These are phyloP conservation scores for Lachnum nothofagi DNA, from an alignment of 2,329 filamentous ascomycete species.

Conservation along the genomic window DNA sequence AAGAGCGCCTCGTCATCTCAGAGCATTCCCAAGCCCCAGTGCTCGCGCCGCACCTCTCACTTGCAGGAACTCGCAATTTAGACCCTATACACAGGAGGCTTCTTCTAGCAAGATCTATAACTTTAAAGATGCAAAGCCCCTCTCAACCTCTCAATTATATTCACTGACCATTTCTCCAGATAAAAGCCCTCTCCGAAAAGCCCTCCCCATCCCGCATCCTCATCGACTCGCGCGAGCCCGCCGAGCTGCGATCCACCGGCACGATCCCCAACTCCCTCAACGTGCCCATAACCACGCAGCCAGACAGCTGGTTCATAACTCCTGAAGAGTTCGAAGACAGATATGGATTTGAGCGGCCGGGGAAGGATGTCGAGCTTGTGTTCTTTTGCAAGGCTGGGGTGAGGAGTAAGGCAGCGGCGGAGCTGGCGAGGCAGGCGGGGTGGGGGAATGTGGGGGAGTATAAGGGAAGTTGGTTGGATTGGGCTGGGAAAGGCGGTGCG, in stretches of 20 bases:
- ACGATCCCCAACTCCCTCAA: constrained; percentile 77
- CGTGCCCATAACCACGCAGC: constrained; percentile 70
- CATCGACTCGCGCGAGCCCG: constrained; percentile 61
- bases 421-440: constrained; percentile 69
- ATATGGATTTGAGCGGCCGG: constrained; percentile 71
- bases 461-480: constrained; percentile 74
- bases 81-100: constrained; percentile 18
- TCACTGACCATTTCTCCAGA: constrained; percentile 31
- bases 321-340: constrained; percentile 76
- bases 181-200: constrained; percentile 37
- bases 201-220: constrained; percentile 37
- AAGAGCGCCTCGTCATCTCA: constrained; percentile 8
- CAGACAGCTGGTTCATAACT: constrained; percentile 73
- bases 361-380: constrained; percentile 54
- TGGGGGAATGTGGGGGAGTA: constrained; percentile 70
- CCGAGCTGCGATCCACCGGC: constrained; percentile 59
- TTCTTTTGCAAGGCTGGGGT: constrained; percentile 96
- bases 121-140: constrained; percentile 40
- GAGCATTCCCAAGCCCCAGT: constrained; percentile 4
- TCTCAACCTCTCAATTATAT: neutral
- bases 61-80: constrained; percentile 4
- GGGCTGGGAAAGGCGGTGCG: constrained; percentile 65
- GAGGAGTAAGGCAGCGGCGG: constrained; percentile 70
- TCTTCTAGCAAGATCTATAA: constrained; percentile 40
- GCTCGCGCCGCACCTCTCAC: neutral